Base-by-base conservation (phyloP, 2,329 filamentous ascomycete species). In the Beauveria sp. region DNA sequence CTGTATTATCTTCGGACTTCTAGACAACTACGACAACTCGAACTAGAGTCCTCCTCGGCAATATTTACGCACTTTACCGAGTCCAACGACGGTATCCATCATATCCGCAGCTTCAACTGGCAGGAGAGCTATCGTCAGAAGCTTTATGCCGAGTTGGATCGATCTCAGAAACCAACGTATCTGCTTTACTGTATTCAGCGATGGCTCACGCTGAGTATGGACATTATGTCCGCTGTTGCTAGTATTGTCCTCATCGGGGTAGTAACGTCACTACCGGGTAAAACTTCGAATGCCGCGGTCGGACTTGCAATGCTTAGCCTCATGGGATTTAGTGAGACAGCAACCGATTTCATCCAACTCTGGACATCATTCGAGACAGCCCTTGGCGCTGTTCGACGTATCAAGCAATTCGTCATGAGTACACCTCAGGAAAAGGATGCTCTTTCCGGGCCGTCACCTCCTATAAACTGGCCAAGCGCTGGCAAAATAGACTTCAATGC, bases 11-110 rank as follows among this genome's bases (percentile, higher is more conserved):
- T 85, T 1, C 75, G 78, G 5, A 84, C 81, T 1, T 83, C 82
- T 0, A 76, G 82, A 0, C 83, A 84, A 64, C 70, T 86, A 2
- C 78, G 81, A 28, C 74, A 80, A 16, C 68, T 85, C 22, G 82
- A 84, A 54, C 71, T 85, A 1, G 80, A 85, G 65, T 75, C 80
- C 0, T 78, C 78, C 49, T 75, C 81, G 0, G 77, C 76, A 0
- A 71, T 84, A 0, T 79, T 69, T 31, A 71, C 71, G 0, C 71
- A 66, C 34, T 73, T 78, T 16, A 62, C 78, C 3, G 76, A 79
- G 63, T 72, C 74, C 0, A 70, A 14, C 31, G 61, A 67, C 48
- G 65, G 69, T 3, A 45, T 70, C 3, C 64, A 65, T 7, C 69
- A 66, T 1, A 68, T 71, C 31, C 67, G 67, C 20, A 64, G 66